These are phyloP conservation scores for Stemphylium vesicarium DNA, from an alignment of 2,329 filamentous ascomycete species.

Conservation along the genomic window DNA sequence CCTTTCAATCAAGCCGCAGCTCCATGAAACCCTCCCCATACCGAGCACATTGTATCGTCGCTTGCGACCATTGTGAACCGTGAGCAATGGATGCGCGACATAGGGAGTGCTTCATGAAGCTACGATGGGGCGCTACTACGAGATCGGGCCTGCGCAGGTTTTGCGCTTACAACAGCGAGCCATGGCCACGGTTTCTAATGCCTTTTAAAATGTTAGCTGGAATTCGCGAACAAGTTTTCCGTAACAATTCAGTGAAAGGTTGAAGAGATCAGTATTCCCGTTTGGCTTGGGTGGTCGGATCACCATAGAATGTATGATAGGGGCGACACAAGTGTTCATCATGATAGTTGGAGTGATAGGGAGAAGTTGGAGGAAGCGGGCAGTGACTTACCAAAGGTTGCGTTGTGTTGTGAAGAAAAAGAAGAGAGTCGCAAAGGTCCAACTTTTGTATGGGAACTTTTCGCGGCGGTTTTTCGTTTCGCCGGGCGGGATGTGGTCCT, in stretches of 20 bases:
- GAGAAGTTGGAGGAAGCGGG: slow-evolving; percentile 4
- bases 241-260: slow-evolving; percentile 11
- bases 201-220: slow-evolving; percentile 27
- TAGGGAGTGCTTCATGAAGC: slow-evolving; percentile 3
- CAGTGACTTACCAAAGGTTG: slow-evolving; percentile 37
- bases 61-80: slow-evolving; percentile 5
- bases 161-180: neutral
- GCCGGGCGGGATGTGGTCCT: slow-evolving; percentile 16
- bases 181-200: neutral
- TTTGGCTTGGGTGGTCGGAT: slow-evolving; percentile 51
- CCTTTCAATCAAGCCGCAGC: slow-evolving; percentile 20
- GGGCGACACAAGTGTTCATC: slow-evolving; percentile 50
- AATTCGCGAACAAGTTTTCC: slow-evolving; percentile 4
- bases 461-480: slow-evolving; percentile 27
- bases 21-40: slow-evolving; percentile 17
- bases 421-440: slow-evolving; percentile 21
- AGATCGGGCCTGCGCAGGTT: neutral
- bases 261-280: slow-evolving; percentile 44
- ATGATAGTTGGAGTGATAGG: slow-evolving; percentile 19
- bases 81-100: neutral
- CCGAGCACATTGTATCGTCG: neutral
- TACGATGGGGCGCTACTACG: neutral
- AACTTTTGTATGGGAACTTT: slow-evolving; percentile 34
- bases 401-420: slow-evolving; percentile 27
- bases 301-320: slow-evolving; percentile 50